These are phyloP conservation scores for Mortierella sp. DNA, from an alignment of 371 early-diverging fungal genomes.

Conservation along the genomic window DNA sequence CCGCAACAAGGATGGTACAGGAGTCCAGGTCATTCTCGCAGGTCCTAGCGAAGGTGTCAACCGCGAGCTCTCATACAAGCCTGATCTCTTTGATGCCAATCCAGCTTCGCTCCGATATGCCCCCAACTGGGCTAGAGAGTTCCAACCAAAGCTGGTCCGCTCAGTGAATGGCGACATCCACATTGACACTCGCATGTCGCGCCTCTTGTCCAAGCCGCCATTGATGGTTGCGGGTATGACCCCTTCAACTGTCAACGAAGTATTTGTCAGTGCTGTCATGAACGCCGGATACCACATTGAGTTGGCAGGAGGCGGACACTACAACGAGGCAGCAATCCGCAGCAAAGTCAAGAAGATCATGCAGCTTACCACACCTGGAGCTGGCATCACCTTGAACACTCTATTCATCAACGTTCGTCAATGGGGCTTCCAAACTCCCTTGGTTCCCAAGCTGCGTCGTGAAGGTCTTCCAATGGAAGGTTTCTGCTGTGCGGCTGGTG, in stretches of 20 bases:
- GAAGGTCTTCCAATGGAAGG: conserved; percentile 96
- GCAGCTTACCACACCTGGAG: conserved; percentile 81
- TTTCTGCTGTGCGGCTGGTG: conserved; percentile 92
- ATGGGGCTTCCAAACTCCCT: conserved; percentile 97
- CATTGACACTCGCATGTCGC: conserved; percentile 90
- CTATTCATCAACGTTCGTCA: conserved; percentile 93
- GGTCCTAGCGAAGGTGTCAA: conserved; percentile 74
- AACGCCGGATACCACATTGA: conserved; percentile 96
- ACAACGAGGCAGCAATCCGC: conserved; percentile 86
- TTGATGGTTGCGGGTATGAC: conserved; percentile 95
- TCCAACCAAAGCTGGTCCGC: conserved; percentile 80
- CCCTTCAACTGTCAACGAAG: conserved; percentile 81
- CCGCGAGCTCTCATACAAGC: conserved; percentile 83
- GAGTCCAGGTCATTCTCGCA: conserved; percentile 87
- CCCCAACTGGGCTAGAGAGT: conserved; percentile 91
- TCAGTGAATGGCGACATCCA: conserved; percentile 80
- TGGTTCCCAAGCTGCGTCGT: conserved; percentile 85
- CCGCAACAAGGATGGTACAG: conserved; percentile 96
- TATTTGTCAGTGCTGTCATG: conserved; percentile 87
- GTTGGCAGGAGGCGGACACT: conserved; percentile 96
- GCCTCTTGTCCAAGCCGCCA: conserved; percentile 89
- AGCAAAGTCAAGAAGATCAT: conserved; percentile 85
- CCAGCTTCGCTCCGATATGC: conserved; percentile 84
- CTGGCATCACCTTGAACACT: conserved; percentile 90
- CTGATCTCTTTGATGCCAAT: conserved; percentile 85